phyloP scores from a whole-genome alignment of 257 asterid genomes.

The Nicotiana otophora region DNA sequence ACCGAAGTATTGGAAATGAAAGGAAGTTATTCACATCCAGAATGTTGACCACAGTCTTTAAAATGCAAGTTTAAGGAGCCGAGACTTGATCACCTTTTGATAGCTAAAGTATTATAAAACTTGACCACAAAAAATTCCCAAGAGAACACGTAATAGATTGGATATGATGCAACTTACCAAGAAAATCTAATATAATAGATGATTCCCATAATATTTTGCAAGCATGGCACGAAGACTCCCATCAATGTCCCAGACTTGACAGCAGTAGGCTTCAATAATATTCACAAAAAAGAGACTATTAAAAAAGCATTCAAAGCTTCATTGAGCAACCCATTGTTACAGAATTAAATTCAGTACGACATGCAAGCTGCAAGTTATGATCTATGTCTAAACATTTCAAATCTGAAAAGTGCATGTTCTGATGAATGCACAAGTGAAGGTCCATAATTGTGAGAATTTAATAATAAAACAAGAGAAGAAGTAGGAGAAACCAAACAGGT shows the following conservation, averaged over 20 bases:
- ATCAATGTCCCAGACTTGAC: conserved; percentile 89
- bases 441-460: not conserved
- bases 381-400: not conserved
- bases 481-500: not conserved
- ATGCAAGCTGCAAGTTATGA: conserved; percentile 4
- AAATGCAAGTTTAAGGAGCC: not conserved
- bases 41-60: not conserved
- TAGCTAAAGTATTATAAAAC: not conserved
- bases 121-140: not conserved
- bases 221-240: conserved; percentile 98
- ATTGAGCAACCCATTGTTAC: not conserved
- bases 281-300: not conserved
- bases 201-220: conserved; percentile 95
- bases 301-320: conserved; percentile 1
- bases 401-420: conserved; percentile 5
- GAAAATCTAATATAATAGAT: conserved; percentile 93
- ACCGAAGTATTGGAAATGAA: not conserved
- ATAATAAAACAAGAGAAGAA: not conserved
- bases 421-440: not conserved
- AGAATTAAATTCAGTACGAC: not conserved
- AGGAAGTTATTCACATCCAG: conserved; percentile 8
- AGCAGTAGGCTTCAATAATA: conserved; percentile 46
- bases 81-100: not conserved
- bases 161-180: conserved; percentile 46
- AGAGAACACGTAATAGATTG: not conserved